Percentiles rank a stretch among this genome's conserved stretches.
Evolutionary conservation across 805 yeast genomes (phyloP).

Genomic region (Metschnikowia amazonensis): DNA sequence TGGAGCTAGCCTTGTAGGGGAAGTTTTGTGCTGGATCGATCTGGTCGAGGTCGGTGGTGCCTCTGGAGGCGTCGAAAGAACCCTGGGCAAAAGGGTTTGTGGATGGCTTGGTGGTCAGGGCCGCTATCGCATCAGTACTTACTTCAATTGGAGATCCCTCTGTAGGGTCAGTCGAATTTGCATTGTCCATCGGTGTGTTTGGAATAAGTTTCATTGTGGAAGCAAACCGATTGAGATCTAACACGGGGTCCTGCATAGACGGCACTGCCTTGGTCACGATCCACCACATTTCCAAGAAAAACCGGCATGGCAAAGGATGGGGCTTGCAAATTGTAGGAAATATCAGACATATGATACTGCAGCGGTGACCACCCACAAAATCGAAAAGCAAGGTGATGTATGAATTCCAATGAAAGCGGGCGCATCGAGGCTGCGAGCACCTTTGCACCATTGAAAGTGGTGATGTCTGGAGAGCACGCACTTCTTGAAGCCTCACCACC

Average conservation of each 20-base stretch:
- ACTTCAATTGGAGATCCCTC: not conserved
- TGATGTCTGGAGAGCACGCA: conserved; percentile 1
- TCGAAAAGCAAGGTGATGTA: not conserved
- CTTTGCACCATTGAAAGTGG: conserved; percentile 1
- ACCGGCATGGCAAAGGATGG: not conserved
- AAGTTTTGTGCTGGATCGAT: conserved; percentile 6
- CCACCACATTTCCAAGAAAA: not conserved
- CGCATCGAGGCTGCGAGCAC: conserved; percentile 1
- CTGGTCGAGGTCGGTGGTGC: conserved; percentile 1
- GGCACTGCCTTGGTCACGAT: conserved; percentile 4
- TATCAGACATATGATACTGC: not conserved
- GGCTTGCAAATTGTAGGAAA: not conserved
- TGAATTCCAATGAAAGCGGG: not conserved
- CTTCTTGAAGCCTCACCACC: not conserved
- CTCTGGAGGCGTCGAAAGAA: not conserved
- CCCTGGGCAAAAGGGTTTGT: conserved; percentile 13
- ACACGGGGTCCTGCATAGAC: not conserved
- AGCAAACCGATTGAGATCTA: conserved; percentile 1
- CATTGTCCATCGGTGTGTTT: conserved; percentile 5
- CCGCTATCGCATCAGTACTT: not conserved
- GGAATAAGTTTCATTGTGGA: not conserved
- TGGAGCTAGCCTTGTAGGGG: conserved; percentile 15
- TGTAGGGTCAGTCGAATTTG: not conserved
- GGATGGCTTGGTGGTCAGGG: not conserved
- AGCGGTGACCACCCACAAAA: not conserved